These are phyloP conservation scores for Heritiera fomes DNA, from an alignment of 345 rosid species.

Conservation along the genomic window DNA sequence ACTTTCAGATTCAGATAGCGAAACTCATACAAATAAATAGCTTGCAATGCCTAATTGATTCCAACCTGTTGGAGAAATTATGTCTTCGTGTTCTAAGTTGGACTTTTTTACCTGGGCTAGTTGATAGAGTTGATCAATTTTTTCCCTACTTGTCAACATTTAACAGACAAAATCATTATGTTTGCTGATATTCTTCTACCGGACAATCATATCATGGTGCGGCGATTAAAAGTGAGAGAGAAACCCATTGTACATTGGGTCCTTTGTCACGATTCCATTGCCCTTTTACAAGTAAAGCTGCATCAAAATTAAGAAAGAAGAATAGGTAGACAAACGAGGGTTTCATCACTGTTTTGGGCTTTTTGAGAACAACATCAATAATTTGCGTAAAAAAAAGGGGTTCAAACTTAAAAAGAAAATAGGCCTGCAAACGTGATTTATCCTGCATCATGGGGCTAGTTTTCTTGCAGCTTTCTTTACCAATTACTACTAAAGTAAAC, in stretches of 20 bases:
- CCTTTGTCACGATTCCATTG: conserved; percentile 19
- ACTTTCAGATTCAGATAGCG: not conserved
- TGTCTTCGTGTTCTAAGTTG: too few species aligned
- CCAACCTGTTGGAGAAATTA: not conserved
- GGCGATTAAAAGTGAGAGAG: not conserved
- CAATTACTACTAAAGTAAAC: conserved; percentile 28
- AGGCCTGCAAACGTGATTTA: conserved; percentile 24
- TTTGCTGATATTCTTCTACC: too few species aligned
- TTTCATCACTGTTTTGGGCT: conserved; percentile 42
- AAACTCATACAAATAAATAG: too few species aligned
- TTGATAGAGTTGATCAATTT: too few species aligned
- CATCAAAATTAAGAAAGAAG: not conserved
- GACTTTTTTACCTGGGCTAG: too few species aligned
- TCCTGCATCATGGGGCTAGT: conserved; percentile 5
- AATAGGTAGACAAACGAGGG: conserved; percentile 27
- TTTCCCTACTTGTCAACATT: too few species aligned
- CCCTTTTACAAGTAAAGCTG: conserved; percentile 16
- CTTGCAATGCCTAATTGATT: too few species aligned
- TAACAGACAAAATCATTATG: not conserved
- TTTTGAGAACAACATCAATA: conserved; percentile 42
- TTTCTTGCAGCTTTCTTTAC: conserved; percentile 15
- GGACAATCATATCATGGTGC: too few species aligned
- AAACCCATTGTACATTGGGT: conserved; percentile 13
- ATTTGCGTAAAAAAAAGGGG: conserved; percentile 42
- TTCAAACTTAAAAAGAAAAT: conserved; percentile 23